These are phyloP conservation scores for Nephelium lappaceum DNA, from an alignment of 345 rosid species.

Conservation along the genomic window DNA sequence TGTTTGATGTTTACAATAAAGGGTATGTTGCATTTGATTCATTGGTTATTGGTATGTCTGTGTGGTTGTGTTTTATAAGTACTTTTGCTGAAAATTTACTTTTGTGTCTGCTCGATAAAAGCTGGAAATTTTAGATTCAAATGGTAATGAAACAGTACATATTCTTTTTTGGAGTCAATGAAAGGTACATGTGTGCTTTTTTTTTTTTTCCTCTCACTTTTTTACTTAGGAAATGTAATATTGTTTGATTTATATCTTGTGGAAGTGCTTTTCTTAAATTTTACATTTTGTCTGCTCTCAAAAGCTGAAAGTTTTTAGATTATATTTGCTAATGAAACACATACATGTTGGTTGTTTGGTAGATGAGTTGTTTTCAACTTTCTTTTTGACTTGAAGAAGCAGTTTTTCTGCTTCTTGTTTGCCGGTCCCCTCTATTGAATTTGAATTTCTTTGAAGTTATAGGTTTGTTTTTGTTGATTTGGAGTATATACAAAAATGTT, in stretches of 20 bases:
- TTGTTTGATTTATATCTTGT: not conserved
- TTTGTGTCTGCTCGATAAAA: conserved; percentile 22
- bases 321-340: not conserved
- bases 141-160: conserved; percentile 27
- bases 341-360: not conserved
- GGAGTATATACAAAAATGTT: not conserved
- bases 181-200: conserved; percentile 2
- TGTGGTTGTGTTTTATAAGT: conserved; percentile 3
- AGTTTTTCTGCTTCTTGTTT: conserved; percentile 2
- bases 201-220: not conserved
- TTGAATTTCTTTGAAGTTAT: conserved; percentile 19
- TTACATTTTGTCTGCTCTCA: not conserved
- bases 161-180: conserved; percentile 9
- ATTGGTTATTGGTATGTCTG: conserved; percentile 5
- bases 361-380: not conserved
- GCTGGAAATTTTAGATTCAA: conserved; percentile 6
- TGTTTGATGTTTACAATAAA: too few relatives aligned
- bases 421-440: conserved; percentile 6
- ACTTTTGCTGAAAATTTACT: conserved; percentile 18
- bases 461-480: not conserved
- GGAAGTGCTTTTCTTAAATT: conserved; percentile 16
- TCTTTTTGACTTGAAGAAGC: conserved; percentile 19
- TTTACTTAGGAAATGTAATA: conserved; percentile 4
- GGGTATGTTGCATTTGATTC: not conserved
- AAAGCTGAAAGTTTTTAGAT: not conserved